Conservation (phyloP, 495 filamentous ascomycete genomes). For the Oidiodendron maius region DNA sequence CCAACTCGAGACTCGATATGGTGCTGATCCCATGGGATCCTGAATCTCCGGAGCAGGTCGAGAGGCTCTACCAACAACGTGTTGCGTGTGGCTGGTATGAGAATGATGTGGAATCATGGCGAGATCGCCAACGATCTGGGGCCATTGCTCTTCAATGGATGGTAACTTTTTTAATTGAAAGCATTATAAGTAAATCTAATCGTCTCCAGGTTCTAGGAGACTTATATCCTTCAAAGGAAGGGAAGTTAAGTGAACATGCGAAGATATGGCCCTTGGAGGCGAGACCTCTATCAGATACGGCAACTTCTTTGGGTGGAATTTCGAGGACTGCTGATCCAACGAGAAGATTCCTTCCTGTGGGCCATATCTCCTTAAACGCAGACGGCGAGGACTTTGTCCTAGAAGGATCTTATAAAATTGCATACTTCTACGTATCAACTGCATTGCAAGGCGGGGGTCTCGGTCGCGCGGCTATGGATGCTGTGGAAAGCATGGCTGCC, state of each 20-base stretch:
- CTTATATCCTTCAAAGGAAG: neutral
- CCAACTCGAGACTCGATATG: no score
- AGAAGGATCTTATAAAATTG: conserved; percentile 26
- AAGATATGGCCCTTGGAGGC: conserved; percentile 19
- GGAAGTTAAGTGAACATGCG: conserved; percentile 10
- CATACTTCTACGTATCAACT: conserved; percentile 32
- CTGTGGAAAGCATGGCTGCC: conserved; percentile 26
- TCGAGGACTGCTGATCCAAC: conserved; percentile 22
- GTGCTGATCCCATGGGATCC: conserved; percentile 37
- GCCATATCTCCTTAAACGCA: conserved; percentile 34
- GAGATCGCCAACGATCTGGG: conserved; percentile 7
- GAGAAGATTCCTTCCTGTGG: conserved; percentile 30
- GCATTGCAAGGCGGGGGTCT: conserved; percentile 29
- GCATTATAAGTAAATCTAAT: no score
- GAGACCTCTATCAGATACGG: conserved; percentile 25
- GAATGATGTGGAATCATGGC: conserved; percentile 22
- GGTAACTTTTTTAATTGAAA: no score
- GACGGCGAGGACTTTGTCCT: conserved; percentile 22
- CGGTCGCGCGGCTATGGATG: conserved; percentile 33
- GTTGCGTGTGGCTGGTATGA: conserved; percentile 34
- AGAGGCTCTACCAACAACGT: conserved; percentile 33
- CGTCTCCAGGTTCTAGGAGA: conserved; percentile 10
- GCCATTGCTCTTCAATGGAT: conserved; percentile 17
- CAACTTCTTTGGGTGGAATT: conserved; percentile 23
- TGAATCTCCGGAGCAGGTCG: conserved; percentile 24